Conservation (phyloP, 2,329 filamentous ascomycete species). For the Tolypocladium capitatum region DNA sequence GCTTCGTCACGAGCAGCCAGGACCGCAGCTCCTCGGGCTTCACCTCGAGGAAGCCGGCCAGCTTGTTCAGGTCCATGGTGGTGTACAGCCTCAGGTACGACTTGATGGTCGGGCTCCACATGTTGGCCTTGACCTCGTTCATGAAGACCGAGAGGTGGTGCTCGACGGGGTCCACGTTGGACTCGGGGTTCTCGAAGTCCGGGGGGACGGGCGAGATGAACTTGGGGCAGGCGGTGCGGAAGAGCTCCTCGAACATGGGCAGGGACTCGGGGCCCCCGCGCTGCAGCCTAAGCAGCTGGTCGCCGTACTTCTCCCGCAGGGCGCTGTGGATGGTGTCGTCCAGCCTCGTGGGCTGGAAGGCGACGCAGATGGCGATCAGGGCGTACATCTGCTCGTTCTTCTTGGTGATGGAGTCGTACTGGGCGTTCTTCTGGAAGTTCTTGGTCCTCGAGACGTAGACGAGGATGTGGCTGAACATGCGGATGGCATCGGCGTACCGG, state of each 20-base stretch:
- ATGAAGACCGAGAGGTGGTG: conserved; percentile 97
- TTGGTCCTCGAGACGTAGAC: conserved; percentile 98
- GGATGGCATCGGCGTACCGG: conserved; percentile 96
- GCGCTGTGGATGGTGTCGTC: conserved; percentile 99
- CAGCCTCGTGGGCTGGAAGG: conserved; percentile 90
- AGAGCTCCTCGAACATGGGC: conserved; percentile 95
- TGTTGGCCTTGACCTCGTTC: conserved; percentile 99
- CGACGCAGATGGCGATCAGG: conserved; percentile 95
- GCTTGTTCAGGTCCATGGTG: conserved; percentile 97
- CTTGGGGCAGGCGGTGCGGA: conserved; percentile 95
- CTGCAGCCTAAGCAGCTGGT: conserved; percentile 94
- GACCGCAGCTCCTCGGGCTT: conserved; percentile 90
- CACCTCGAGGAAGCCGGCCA: conserved; percentile 92
- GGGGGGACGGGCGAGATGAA: conserved; percentile 97
- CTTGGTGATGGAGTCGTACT: conserved; percentile 98
- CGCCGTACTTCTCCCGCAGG: conserved; percentile 96
- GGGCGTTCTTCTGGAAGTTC: conserved; percentile 99
- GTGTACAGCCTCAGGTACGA: conserved; percentile 98
- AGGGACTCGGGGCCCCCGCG: conserved; percentile 90
- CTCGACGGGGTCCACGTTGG: conserved; percentile 94
- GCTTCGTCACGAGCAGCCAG: conserved; percentile 95
- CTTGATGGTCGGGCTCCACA: conserved; percentile 95
- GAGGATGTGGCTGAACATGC: conserved; percentile 99
- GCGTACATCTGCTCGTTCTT: conserved; percentile 99
- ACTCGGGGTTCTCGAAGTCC: conserved; percentile 91